phyloP scores from a whole-genome alignment of 306 rosid genomes.

The Neltuma alba region DNA sequence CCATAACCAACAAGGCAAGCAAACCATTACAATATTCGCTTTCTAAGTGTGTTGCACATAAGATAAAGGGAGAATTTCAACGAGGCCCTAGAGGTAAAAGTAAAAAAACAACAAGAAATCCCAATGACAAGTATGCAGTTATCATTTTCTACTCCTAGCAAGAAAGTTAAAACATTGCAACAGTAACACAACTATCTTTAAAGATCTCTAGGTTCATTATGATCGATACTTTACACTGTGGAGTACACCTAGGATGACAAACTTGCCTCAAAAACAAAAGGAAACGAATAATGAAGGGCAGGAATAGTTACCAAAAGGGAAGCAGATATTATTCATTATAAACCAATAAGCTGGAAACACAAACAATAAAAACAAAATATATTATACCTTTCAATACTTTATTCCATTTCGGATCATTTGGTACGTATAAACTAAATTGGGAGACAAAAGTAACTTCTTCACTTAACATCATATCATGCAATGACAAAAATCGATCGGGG shows the following conservation, averaged over 20 bases:
- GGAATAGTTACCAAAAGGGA: conserved; percentile 27
- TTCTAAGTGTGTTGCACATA: neutral
- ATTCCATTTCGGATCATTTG: conserved; percentile 39
- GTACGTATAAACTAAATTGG: conserved; percentile 40
- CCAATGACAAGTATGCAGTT: too few species aligned
- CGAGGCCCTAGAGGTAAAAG: too few species aligned
- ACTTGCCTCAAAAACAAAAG: conserved; percentile 16
- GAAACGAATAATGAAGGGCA: neutral
- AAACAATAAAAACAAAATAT: conserved; percentile 9
- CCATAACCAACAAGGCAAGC: conserved; percentile 23
- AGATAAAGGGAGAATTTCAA: too few species aligned
- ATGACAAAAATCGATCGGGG: conserved; percentile 28
- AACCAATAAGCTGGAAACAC: conserved; percentile 2
- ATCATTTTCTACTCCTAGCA: too few species aligned
- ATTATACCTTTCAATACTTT: conserved; percentile 10
- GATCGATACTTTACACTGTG: conserved; percentile 45
- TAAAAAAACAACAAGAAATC: too few species aligned
- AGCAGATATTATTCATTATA: neutral
- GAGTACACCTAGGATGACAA: conserved; percentile 49
- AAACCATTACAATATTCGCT: neutral
- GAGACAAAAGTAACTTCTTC: conserved; percentile 33
- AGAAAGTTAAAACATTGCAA: too few species aligned
- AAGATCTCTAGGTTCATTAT: conserved; percentile 12
- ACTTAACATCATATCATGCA: conserved; percentile 39
- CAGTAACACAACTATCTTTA: too few species aligned